Evolutionary conservation across 495 filamentous ascomycete genomes (phyloP).

Genomic region (Chaetomium fimeti): DNA sequence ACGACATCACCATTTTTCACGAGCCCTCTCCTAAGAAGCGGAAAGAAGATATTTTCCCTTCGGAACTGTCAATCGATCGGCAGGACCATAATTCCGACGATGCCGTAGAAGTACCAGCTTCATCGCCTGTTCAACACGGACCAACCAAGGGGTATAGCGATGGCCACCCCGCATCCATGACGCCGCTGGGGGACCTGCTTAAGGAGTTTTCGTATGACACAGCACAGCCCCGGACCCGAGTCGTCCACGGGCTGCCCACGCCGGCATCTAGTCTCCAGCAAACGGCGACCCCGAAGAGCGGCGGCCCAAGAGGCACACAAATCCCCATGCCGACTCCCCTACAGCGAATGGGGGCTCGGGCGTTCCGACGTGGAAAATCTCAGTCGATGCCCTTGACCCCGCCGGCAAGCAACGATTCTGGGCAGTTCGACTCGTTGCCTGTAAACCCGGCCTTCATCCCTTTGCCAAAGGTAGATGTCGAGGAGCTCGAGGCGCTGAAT

Average conservation of each 20-base stretch:
- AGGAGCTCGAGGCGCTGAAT: slow-evolving; percentile 42
- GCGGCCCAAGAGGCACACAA: slow-evolving; percentile 24
- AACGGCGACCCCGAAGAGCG: slow-evolving; percentile 32
- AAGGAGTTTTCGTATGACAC: slow-evolving; percentile 32
- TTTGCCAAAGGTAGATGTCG: slow-evolving; percentile 43
- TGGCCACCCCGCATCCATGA: slow-evolving; percentile 14
- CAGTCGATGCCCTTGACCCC: slow-evolving; percentile 39
- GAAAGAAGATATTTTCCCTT: not conserved
- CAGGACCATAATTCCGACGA: slow-evolving; percentile 15
- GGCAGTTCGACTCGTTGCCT: slow-evolving; percentile 27
- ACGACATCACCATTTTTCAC: slow-evolving; percentile 31
- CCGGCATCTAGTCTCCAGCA: slow-evolving; percentile 35
- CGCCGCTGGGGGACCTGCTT: slow-evolving; percentile 21
- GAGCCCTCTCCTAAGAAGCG: slow-evolving; percentile 19
- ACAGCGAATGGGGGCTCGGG: slow-evolving; percentile 49
- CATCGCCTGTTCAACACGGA: slow-evolving; percentile 23
- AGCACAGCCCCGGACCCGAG: slow-evolving; percentile 22
- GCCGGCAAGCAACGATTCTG: slow-evolving; percentile 23
- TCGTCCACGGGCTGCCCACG: slow-evolving; percentile 35
- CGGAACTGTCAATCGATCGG: not conserved
- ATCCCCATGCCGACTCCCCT: slow-evolving; percentile 43
- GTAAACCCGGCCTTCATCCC: slow-evolving; percentile 46
- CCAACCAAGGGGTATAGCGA: not conserved
- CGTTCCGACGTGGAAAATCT: slow-evolving; percentile 34
- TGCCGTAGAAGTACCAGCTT: slow-evolving; percentile 34